A percentile compares a stretch with the other conserved stretches of the same genome.
phyloP scores from a whole-genome alignment of 306 rosid species.

The Vigna hirtella region DNA sequence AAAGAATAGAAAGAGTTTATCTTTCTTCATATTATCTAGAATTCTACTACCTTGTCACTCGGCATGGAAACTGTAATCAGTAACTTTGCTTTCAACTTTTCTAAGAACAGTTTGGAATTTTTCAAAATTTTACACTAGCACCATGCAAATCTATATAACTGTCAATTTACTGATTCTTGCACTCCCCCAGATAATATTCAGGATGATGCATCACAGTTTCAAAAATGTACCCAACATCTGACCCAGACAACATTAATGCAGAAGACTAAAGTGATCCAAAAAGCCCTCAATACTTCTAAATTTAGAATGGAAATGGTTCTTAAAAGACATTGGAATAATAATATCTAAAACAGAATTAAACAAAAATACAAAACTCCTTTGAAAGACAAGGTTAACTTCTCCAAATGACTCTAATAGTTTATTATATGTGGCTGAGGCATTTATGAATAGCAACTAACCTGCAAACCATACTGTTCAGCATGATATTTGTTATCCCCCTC shows the following conservation, averaged over 20 bases:
- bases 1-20: conserved; percentile 1
- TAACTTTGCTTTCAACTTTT: neutral
- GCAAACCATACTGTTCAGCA: conserved; percentile 91
- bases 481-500: conserved; percentile 97
- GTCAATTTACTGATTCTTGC: neutral
- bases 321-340: neutral
- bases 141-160: neutral
- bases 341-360: conserved; percentile 7
- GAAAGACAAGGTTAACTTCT: conserved; percentile 2
- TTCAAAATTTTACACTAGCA: neutral
- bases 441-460: conserved; percentile 59
- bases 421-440: conserved; percentile 10
- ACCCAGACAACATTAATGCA: neutral
- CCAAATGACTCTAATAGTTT: neutral
- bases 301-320: neutral
- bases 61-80: neutral
- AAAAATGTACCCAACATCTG: neutral
- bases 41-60: neutral
- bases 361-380: conserved; percentile 19
- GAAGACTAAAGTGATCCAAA: neutral
- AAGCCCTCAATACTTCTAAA: neutral
- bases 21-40: neutral
- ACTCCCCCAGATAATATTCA: neutral
- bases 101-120: neutral
- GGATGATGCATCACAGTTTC: neutral